Evolutionary conservation across 2,329 filamentous ascomycete species (phyloP), one percentile per base, ranked within the genome.

Genomic region (Huntiella decipiens): DNA sequence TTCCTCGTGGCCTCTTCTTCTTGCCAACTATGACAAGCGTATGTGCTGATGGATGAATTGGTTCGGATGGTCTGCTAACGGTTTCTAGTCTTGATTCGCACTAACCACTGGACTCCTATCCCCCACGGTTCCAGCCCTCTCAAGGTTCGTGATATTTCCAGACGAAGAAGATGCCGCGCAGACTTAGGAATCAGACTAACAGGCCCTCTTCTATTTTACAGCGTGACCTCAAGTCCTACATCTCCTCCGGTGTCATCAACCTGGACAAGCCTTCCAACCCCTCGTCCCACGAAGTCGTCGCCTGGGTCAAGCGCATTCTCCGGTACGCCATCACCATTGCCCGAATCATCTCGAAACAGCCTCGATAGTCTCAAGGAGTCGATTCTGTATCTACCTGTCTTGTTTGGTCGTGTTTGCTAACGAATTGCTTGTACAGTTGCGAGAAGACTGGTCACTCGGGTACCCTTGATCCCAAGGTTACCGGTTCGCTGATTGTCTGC

Each of bases 391-490:
- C 10, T 5, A 22, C 16, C 8, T 17, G 28, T 19, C 22, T 37
- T 13, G 6, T 11, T 37, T 36, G 34, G 34, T n/a, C 12, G 2
- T 34, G 22, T 13, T 32, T 46, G 19, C 17, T 34, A 44, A 50
- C 16, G 12, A 44, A 41, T 42, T 38, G 12, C 5, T 33, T 28
- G 5, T 28, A 50, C 46, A 65, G 62, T 52, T 61, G 57, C 52
- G 88, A 98, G 61, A 95, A 96, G 70, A 98, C 91, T 51, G 91
- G 91, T 55, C 91, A 98, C 74, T 94, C 86, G 56, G 91, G 91
- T 62, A 98, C 91, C 40, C 82, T 98, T 57, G 91, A 98, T 62
- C 88, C 88, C 59, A 96, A 95, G 68, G 91, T 98, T 59, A 98
- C 87, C 42, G 87, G 87, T 56, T 94, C 86, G 65, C 67, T 94